Base-by-base conservation (phyloP, 352 stramenopile species). In the Lagenidium giganteum region DNA sequence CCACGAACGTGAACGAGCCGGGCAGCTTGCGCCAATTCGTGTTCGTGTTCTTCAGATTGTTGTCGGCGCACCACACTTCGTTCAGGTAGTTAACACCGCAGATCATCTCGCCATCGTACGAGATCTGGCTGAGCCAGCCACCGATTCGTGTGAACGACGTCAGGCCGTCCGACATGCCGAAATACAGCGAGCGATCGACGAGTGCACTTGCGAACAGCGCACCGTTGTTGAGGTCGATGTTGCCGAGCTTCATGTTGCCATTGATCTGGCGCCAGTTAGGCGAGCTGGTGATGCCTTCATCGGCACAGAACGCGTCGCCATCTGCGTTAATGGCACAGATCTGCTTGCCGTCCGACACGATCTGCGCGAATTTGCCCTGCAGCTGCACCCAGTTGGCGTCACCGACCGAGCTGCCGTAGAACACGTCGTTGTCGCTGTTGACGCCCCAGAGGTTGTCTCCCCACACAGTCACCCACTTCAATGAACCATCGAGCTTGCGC, bases 311-410 rank as follows among this genome's bases (percentile, higher is more conserved):
- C 26, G 57, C 42, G 4, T 52, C 30, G 21, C 57, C 39, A 24
- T 47, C 21, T 7, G 26, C 14, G 46, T 47, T 43, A 8, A 31
- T n/a, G 13, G 26, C 52, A 29, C 52, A 61, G 39, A 61, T 21
- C 47, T 61, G 52, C 41, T 57, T 61, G 34, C 52, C 52, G 47
- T 61, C 52, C 13, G 29, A 36, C 14, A 40, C 31, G 33, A 57
- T 32, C 29, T 55, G 41, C 34, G 51, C 46, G 46, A 61, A 23
- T 6, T 5, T 26, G 7, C 46, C 39, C 0, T 20, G 28, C 4
- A 57, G 21, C 21, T 32, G 8, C 14, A 20, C 9, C 52, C 52
- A 61, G 4, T 37, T 14, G 17, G 32, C 26, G 5, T 42, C 30
- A 13, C 13, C 36, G 8, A 12, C 7, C n/a, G 26, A 16, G 8